Conservation (phyloP, 2,329 filamentous ascomycete genomes). For the Alternaria dauci region DNA sequence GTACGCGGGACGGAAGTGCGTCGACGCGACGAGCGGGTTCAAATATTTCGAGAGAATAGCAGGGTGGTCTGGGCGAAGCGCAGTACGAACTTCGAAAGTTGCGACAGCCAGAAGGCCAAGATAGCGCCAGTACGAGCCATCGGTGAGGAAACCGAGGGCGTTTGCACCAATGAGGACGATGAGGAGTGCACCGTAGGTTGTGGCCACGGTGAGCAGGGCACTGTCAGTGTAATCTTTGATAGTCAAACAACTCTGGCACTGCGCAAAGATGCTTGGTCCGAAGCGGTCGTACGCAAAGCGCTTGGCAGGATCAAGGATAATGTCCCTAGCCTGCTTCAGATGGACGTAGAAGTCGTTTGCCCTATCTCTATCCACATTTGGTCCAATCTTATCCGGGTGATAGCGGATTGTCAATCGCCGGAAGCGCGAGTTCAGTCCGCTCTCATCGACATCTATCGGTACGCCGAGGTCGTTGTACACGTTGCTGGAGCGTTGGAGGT, state of each 20-base stretch:
- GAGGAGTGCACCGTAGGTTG: constrained; percentile 41
- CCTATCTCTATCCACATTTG: constrained; percentile 35
- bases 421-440: constrained; percentile 83
- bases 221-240: constrained; percentile 75
- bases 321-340: constrained; percentile 83
- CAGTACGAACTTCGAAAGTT: constrained; percentile 64
- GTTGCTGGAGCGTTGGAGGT: constrained; percentile 73
- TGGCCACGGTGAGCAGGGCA: constrained; percentile 60
- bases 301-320: constrained; percentile 82
- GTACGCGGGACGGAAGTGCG: constrained; percentile 65
- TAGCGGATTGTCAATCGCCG: constrained; percentile 69
- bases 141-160: constrained; percentile 45
- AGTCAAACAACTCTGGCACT: constrained; percentile 66
- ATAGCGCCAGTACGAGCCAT: constrained; percentile 57
- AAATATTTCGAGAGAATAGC: constrained; percentile 56
- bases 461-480: constrained; percentile 84
- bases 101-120: constrained; percentile 63
- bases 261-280: constrained; percentile 71
- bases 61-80: constrained; percentile 62
- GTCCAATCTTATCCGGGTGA: constrained; percentile 83
- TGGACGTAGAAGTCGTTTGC: constrained; percentile 73
- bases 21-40: constrained; percentile 57
- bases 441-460: constrained; percentile 72
- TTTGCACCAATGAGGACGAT: constrained; percentile 44
- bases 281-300: constrained; percentile 83